Conservation (phyloP, 225 moss, liverwort and hornwort species). For the Asterella californica region DNA sequence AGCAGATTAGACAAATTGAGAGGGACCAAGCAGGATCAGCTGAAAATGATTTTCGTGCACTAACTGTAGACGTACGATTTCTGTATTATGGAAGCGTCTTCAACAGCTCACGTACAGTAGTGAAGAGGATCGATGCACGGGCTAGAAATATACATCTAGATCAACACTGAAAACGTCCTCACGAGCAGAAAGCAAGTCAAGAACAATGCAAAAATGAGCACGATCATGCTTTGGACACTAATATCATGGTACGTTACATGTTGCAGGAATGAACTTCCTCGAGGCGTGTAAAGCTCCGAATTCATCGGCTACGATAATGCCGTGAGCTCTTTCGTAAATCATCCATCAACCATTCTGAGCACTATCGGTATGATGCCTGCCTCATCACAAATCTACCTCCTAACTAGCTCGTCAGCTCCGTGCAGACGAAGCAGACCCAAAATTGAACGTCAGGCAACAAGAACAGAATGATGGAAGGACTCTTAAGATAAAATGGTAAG, state of each 20-base stretch:
- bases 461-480: not conserved
- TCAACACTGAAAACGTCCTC: too few species aligned
- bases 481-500: not conserved
- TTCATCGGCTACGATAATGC: not conserved
- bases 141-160: not conserved
- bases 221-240: not conserved
- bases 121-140: not conserved
- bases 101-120: too few species aligned
- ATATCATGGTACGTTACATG: not conserved
- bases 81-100: too few species aligned
- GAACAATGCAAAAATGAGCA: not conserved
- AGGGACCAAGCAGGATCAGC: too few species aligned
- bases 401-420: not conserved
- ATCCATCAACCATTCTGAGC: not conserved
- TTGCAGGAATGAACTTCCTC: not conserved
- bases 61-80: too few species aligned
- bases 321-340: not conserved
- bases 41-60: too few species aligned
- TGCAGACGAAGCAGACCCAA: too few species aligned
- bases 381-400: not conserved
- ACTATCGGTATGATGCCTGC: not conserved
- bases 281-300: not conserved
- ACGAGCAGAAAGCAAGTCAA: not conserved
- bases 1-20: too few species aligned
- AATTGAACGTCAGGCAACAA: not conserved